Conservation (phyloP, 768 basidiomycete species). For the Cystobasidium ongulense region DNA sequence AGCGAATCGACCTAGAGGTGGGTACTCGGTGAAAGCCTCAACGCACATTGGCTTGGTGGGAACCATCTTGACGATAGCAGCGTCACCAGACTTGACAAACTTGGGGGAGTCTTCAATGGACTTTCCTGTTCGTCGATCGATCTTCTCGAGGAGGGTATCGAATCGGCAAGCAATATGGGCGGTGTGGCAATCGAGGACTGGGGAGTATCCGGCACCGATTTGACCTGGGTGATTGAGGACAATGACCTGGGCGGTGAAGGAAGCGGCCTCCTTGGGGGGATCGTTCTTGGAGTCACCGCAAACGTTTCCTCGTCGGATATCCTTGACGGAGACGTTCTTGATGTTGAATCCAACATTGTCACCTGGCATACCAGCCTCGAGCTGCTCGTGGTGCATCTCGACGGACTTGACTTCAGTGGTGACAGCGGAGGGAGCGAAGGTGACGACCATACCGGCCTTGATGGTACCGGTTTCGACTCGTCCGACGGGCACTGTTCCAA, state of each 20-base stretch:
- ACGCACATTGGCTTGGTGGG: slow-evolving; percentile 43
- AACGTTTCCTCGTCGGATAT: slow-evolving; percentile 99
- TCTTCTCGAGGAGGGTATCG: slow-evolving; percentile 96
- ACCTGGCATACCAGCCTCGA: slow-evolving; percentile 85
- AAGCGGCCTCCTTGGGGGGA: slow-evolving; percentile 97
- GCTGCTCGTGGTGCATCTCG: slow-evolving; percentile 96
- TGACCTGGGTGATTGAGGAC: slow-evolving; percentile 99
- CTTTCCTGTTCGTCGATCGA: slow-evolving; percentile 97
- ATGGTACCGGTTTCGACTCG: slow-evolving; percentile 99
- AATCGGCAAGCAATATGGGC: slow-evolving; percentile 82
- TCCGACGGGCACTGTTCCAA: slow-evolving; percentile 99
- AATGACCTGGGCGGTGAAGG: slow-evolving; percentile 99
- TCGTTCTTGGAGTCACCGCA: slow-evolving; percentile 99
- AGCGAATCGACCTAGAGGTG: slow-evolving; percentile 97
- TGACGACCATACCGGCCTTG: slow-evolving; percentile 97
- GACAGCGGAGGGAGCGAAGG: slow-evolving; percentile 91
- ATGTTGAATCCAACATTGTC: slow-evolving; percentile 97
- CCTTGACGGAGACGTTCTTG: slow-evolving; percentile 99
- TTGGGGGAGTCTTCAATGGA: slow-evolving; percentile 78
- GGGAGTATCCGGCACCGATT: slow-evolving; percentile 97
- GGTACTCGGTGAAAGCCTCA: slow-evolving; percentile 54
- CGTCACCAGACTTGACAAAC: slow-evolving; percentile 99
- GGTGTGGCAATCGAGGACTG: slow-evolving; percentile 99
- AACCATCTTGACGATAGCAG: slow-evolving; percentile 78
- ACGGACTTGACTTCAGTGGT: slow-evolving; percentile 99